A percentile compares a stretch with the other conserved stretches of the same genome.
phyloP scores from a whole-genome alignment of 2,329 filamentous ascomycete genomes.

The Teratosphaeria viscida region DNA sequence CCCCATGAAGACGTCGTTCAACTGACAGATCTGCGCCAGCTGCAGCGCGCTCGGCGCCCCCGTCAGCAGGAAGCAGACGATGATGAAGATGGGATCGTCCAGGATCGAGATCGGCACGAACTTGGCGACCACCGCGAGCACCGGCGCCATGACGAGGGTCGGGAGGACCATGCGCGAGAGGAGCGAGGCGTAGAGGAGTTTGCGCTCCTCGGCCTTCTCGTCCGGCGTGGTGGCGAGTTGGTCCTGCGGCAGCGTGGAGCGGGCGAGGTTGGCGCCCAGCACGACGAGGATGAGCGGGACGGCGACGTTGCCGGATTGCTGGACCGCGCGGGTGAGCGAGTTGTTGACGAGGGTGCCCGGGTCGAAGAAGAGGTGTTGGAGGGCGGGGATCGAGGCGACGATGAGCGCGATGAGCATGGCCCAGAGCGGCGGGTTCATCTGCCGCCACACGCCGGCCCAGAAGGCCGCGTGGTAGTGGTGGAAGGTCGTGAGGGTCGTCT shows the following conservation, averaged over 20 bases:
- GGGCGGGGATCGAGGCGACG: conserved; percentile 72
- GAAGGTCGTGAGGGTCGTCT: conserved; percentile 38
- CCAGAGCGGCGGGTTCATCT: conserved; percentile 98
- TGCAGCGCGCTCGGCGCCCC: conserved; percentile 90
- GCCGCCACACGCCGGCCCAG: conserved; percentile 65
- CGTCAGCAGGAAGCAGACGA: conserved; percentile 92
- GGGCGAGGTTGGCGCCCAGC: conserved; percentile 83
- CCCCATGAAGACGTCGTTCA: conserved; percentile 90
- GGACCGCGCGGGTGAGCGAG: conserved; percentile 79
- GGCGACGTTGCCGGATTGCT: conserved; percentile 78
- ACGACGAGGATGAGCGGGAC: conserved; percentile 94
- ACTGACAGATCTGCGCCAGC: conserved; percentile 94
- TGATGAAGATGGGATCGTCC: conserved; percentile 94
- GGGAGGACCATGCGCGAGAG: conserved; percentile 87
- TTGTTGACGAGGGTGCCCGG: conserved; percentile 85
- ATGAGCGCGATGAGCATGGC: conserved; percentile 88
- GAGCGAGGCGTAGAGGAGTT: conserved; percentile 74
- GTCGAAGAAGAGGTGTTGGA: conserved; percentile 80
- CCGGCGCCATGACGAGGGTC: conserved; percentile 81
- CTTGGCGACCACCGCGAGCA: conserved; percentile 79
- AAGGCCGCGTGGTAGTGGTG: conserved; percentile 40
- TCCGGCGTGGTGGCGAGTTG: conserved; percentile 56
- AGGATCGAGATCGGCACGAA: conserved; percentile 87
- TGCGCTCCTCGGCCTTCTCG: conserved; percentile 57
- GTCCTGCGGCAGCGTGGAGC: conserved; percentile 70